A percentile compares a stretch with the other conserved stretches of the same genome.
Evolutionary conservation across 2,329 filamentous ascomycete species (phyloP).

Genomic region (Colletotrichum shisoi): DNA sequence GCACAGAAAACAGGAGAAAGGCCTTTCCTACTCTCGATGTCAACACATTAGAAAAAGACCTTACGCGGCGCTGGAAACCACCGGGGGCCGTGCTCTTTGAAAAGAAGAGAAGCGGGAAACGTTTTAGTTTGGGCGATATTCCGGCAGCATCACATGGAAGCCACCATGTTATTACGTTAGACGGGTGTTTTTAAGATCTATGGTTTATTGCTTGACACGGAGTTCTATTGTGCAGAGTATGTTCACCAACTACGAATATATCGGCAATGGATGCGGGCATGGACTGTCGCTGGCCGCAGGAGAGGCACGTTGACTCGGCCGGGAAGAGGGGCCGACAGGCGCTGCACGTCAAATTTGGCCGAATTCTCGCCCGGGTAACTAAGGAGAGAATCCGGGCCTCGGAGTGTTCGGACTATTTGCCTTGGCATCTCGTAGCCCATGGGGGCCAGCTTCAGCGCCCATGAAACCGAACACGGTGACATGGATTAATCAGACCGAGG

Average conservation of each 20-base stretch:
- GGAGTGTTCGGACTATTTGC: conserved; percentile 34
- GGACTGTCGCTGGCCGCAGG: neutral
- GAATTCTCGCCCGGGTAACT: conserved; percentile 36
- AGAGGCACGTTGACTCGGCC: conserved; percentile 18
- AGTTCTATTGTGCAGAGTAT: too few relatives aligned
- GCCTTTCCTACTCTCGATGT: neutral
- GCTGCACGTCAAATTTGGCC: conserved; percentile 26
- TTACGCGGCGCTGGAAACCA: neutral
- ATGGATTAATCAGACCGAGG: conserved; percentile 27
- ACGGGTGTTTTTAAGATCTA: neutral
- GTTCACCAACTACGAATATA: neutral
- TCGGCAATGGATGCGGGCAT: conserved; percentile 5
- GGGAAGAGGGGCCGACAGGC: conserved; percentile 30
- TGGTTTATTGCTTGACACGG: too few relatives aligned
- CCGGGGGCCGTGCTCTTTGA: neutral
- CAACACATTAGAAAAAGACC: neutral
- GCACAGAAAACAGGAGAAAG: neutral
- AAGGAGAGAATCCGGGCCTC: conserved; percentile 28
- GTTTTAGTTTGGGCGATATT: neutral
- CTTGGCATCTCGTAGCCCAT: conserved; percentile 22
- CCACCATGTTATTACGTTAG: neutral
- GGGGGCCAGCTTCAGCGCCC: conserved; percentile 17
- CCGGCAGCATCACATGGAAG: neutral
- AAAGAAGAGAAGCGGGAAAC: neutral
- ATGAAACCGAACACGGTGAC: conserved; percentile 29